Evolutionary conservation across 83 land plant species (phyloP).

Genomic region (Thuja plicata): DNA sequence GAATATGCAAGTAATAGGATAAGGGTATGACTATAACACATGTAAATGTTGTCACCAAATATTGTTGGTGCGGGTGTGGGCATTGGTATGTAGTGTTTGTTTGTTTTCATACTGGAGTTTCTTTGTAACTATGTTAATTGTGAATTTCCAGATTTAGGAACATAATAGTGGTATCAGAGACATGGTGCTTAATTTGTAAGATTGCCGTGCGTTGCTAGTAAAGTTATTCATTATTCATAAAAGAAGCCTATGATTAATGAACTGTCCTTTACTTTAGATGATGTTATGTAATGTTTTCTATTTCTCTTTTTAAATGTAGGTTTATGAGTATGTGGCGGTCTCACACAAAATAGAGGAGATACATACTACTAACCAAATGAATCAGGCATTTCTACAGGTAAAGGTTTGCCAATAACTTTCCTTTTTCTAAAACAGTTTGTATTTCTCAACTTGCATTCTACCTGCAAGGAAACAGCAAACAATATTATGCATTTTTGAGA

Average conservation of each 20-base stretch:
- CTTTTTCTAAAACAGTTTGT: background rate
- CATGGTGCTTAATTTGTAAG: background rate
- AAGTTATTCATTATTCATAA: background rate
- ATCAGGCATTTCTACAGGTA: conserved; percentile 22
- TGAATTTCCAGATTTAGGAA: background rate
- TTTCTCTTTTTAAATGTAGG: background rate
- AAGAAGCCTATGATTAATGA: background rate
- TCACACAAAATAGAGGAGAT: background rate
- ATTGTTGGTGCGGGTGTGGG: too few relatives aligned
- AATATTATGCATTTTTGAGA: background rate
- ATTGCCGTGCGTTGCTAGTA: background rate
- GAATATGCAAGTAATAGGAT: too few relatives aligned
- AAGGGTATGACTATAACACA: too few relatives aligned
- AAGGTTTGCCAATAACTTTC: background rate
- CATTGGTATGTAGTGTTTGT: too few relatives aligned
- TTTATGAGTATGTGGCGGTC: background rate
- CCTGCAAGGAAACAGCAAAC: background rate
- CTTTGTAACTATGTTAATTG: background rate
- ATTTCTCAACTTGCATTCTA: background rate
- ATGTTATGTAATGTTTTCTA: background rate
- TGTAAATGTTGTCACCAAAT: too few relatives aligned
- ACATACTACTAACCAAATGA: background rate
- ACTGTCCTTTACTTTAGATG: background rate
- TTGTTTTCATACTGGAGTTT: too few relatives aligned
- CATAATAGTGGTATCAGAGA: background rate